Evolutionary conservation across 2,329 filamentous ascomycete genomes (phyloP), one percentile per base, ranked within the genome.

Genomic region (Pseudocercospora pini-densiflorae): DNA sequence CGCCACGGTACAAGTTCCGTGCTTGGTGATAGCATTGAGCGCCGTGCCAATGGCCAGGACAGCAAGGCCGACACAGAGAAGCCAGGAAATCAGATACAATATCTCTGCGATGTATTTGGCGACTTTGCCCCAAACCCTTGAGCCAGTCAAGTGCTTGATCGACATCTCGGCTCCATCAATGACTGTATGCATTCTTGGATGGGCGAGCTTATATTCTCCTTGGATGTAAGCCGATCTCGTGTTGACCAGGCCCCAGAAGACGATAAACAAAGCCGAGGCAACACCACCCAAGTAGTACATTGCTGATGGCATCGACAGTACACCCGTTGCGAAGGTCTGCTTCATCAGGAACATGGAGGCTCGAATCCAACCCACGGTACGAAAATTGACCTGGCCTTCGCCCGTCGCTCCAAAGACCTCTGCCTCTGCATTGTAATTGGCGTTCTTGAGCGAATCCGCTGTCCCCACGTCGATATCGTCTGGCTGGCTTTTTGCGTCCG

Each of bases 261-360:
- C 21, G 55, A 72, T 68, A 53, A 65, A 70, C 2, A 72, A 10
- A 1, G 66, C 61, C 14, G 65, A 68, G 21, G 51, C 53, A 1
- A 71, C 70, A 21, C 68, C 65, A 7, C 68, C 70, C 6, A 72
- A 61, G 12, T 61, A 63, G 36, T 70, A 67, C 59, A 72, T 61
- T 8, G 68, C 64, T 5, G 69, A 65, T 10, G 70, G 70, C 33
- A 72, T 67, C 5, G 61, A 66, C 23, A 72, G 49, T 4, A 72
- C 63, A 12, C 69, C 68, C 19, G 68, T 68, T 3, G 69, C 70
- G 54, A 72, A 71, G 1, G 64, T 70, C 59, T 68, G 64, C 49
- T 70, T 70, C 53, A 70, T 61, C 21, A 70, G 43, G 47, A 70
- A 64, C 61, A 67, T 67, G 1, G 66, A 57, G 3, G 68, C 68